Evolutionary conservation across 768 basidiomycete genomes (phyloP), one percentile per base, ranked within the genome.

Genomic region (Russula vinacea): DNA sequence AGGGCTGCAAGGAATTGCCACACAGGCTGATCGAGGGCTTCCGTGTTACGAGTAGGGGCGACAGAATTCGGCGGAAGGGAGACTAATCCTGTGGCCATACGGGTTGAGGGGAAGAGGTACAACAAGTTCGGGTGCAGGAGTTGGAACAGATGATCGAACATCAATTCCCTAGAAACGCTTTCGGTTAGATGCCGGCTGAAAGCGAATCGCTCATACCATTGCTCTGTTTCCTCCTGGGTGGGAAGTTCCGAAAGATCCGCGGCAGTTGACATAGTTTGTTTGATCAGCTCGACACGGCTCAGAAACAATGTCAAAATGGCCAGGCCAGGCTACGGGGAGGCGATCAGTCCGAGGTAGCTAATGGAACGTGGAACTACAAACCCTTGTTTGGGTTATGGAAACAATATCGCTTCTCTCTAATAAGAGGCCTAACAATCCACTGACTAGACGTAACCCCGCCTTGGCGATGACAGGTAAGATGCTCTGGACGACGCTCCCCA

Each of bases 1-100:
- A 98, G 77, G 2, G 92, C 87, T 8, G 94, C 92, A 40, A 97
- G 82, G 80, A 94, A 92, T 73, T 91, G 89, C 94, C 94, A 97
- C n/a, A 93, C 90, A 16, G 90, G 91, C 74, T 91, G 90, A 76
- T 96, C 93, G 60, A 89, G 80, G 62, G 83, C 79, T 72, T 90
- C 89, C 37, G 81, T 80, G 32, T 79, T 74, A 33, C 60, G 51
- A 1, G 80, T 76, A 19, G 77, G 74, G 32, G 74, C 72, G 61
- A 58, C 62, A 72, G 76, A 64, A 71, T 80, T 75, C 50, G 72
- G 76, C 62, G 64, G 73, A 65, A 62, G 75, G 5, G 61, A 33
- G 24, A 62, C 57, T 16, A 62, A 50, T 68, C 77, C 76, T 69
- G 83, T 74, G 58, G 79, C 73, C 56, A 86, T 84, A 58, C 94